These are phyloP conservation scores for Cicer pinnatifidum DNA, from an alignment of 306 rosid species.

Conservation along the genomic window DNA sequence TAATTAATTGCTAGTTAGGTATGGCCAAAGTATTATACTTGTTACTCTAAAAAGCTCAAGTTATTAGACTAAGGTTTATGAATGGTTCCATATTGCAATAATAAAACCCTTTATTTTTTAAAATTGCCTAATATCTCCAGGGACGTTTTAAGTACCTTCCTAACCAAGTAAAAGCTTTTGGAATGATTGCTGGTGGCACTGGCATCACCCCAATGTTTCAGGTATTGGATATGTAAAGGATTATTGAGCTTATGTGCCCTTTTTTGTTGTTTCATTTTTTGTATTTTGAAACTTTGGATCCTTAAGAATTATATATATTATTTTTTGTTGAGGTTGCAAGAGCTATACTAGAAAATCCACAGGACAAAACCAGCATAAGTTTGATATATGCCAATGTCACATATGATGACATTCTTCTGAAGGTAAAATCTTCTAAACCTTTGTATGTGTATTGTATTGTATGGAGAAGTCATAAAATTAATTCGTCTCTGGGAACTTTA, in stretches of 20 bases:
- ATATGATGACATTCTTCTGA: conserved; percentile 75
- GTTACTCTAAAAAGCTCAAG: background rate
- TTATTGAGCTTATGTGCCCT: conserved; percentile 21
- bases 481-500: background rate
- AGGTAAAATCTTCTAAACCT: conserved; percentile 55
- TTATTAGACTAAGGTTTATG: conserved; percentile 7
- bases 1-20: background rate
- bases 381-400: conserved; percentile 88
- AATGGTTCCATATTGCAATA: background rate
- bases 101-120: background rate
- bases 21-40: background rate
- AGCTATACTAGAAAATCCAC: conserved; percentile 79
- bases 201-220: conserved; percentile 96
- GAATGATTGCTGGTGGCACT: conserved; percentile 95
- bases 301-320: background rate
- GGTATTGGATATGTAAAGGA: conserved; percentile 48
- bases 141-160: conserved; percentile 83
- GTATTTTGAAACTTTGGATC: conserved; percentile 16
- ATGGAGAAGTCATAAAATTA: conserved; percentile 8
- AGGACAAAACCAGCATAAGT: conserved; percentile 68
- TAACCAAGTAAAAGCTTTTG: conserved; percentile 81
- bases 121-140: conserved; percentile 46
- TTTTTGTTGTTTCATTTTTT: conserved; percentile 11
- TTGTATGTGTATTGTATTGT: background rate
- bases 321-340: conserved; percentile 63